Evolutionary conservation across 169 alveolate genomes (phyloP).

Genomic region (Plasmodium adleri): DNA sequence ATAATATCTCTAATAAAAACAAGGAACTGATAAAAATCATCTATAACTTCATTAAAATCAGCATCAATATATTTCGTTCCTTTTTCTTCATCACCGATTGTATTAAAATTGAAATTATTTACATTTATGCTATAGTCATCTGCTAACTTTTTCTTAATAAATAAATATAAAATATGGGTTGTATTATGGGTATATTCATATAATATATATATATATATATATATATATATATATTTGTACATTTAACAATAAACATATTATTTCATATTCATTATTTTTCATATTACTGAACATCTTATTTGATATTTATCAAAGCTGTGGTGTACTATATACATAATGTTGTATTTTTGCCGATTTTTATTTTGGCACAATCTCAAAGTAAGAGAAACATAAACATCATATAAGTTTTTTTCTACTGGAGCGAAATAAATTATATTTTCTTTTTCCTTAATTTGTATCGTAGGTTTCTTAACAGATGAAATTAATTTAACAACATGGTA

Average conservation of each 20-base stretch:
- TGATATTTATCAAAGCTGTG: slow-evolving; percentile 46
- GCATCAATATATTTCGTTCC: slow-evolving; percentile 61
- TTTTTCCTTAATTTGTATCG: slow-evolving; percentile 22
- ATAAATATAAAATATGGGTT: neutral
- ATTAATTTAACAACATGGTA: neutral
- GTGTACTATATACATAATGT: slow-evolving; percentile 42
- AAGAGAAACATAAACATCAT: slow-evolving; percentile 44
- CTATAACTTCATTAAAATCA: slow-evolving; percentile 59
- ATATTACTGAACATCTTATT: slow-evolving; percentile 60
- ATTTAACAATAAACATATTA: slow-evolving; percentile 4
- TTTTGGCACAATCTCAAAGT: slow-evolving; percentile 39
- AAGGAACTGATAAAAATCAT: slow-evolving; percentile 64
- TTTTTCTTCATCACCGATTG: slow-evolving; percentile 59
- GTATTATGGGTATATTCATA: neutral
- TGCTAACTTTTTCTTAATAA: slow-evolving; percentile 42
- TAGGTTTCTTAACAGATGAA: slow-evolving; percentile 20
- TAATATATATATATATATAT: neutral
- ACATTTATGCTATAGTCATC: slow-evolving; percentile 53
- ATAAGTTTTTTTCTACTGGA: slow-evolving; percentile 45
- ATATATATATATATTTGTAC: neutral
- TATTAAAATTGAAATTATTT: slow-evolving; percentile 55
- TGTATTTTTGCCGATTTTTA: slow-evolving; percentile 48
- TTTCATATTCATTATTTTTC: neutral
- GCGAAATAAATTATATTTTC: slow-evolving; percentile 67
- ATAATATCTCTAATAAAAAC: slow-evolving; percentile 36